Conservation (phyloP, 352 stramenopile genomes). For the Phytophthora lateralis region DNA sequence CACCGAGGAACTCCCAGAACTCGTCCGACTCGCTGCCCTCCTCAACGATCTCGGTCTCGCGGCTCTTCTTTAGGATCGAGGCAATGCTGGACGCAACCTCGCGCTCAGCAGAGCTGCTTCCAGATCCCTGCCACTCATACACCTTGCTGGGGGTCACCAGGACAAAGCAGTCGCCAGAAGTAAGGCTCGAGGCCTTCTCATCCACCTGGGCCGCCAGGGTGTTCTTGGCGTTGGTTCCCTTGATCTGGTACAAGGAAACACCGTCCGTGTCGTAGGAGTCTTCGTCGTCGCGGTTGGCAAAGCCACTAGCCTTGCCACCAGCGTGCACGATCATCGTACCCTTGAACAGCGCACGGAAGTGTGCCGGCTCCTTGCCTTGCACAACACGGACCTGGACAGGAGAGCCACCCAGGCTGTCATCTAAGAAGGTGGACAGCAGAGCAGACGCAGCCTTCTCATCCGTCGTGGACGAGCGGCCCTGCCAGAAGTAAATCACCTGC, state of each 20-base stretch:
- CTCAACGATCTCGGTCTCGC: conserved; percentile 47
- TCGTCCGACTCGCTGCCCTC: conserved; percentile 75
- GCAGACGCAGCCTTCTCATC: conserved; percentile 88
- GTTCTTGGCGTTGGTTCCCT: conserved; percentile 87
- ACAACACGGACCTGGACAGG: conserved; percentile 88
- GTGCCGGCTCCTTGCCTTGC: conserved; percentile 87
- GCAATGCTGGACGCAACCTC: conserved; percentile 66
- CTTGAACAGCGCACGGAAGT: conserved; percentile 92
- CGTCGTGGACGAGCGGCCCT: conserved; percentile 83
- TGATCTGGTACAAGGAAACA: conserved; percentile 91
- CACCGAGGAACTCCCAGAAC: conserved; percentile 88
- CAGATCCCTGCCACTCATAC: conserved; percentile 79
- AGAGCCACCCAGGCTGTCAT: conserved; percentile 84
- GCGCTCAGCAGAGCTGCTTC: conserved; percentile 71
- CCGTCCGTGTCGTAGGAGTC: conserved; percentile 90
- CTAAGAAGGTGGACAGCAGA: conserved; percentile 70
- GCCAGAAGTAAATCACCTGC: conserved; percentile 94
- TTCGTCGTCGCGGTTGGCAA: conserved; percentile 78
- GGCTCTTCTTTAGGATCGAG: conserved; percentile 61
- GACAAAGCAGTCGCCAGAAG: conserved; percentile 89
- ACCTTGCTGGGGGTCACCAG: conserved; percentile 75
- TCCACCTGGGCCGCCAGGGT: conserved; percentile 87
- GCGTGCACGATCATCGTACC: conserved; percentile 90
- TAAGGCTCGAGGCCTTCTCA: conserved; percentile 80
- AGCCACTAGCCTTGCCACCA: conserved; percentile 90